Evolutionary conservation across 23 red algal species (phyloP), one percentile per base, ranked within the genome.

Genomic region (Pyropia haitanensis): DNA sequence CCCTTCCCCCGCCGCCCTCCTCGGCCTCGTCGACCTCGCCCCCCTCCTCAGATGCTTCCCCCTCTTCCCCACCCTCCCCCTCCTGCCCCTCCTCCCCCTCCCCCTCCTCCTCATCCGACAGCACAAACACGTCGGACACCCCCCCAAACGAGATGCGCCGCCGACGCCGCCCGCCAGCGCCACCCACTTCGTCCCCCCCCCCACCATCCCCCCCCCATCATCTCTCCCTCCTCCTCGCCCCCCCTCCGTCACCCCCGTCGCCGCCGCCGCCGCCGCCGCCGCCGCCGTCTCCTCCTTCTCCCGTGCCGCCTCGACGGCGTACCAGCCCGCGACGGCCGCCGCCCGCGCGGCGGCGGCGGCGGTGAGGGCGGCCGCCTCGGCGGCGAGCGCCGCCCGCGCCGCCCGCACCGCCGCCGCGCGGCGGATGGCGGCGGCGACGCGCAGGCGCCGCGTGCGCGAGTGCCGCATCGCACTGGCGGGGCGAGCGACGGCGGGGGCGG

Each of bases 171-270:
- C 50, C 60, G 44, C 34, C 65, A 22, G 46, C 30, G 53, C 15
- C 65, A 26, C 49, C 63, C 14, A 21, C 27, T 6, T 63, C 27
- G 2, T 17, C 18, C 56, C 58, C 46, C 14, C 21, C 27, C 5
- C 57, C 52, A 22, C 68, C 78, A 53, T 82, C 56, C 30, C 65
- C 65, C 53, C 72, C 55, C 6, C 53, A 68, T 26, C 76, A 59
- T 7, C 72, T 54, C 30, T 60, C 64, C 10, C 66, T 82, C 39
- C 49, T 60, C 15, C 49, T 62, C 7, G 39, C 65, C 27, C 68
- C 48, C 21, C 61, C 58, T 8, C 53, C n/a, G 29, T 5, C 44
- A 18, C 60, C n/a, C 27, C 60, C 5, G 27, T 15, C 60, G 27
- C 33, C 16, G 18, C 61, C 20, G 18, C 61, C 61, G 30, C 61